phyloP scores from a whole-genome alignment of 352 stramenopile genomes.

The Pythium plurisporium region DNA sequence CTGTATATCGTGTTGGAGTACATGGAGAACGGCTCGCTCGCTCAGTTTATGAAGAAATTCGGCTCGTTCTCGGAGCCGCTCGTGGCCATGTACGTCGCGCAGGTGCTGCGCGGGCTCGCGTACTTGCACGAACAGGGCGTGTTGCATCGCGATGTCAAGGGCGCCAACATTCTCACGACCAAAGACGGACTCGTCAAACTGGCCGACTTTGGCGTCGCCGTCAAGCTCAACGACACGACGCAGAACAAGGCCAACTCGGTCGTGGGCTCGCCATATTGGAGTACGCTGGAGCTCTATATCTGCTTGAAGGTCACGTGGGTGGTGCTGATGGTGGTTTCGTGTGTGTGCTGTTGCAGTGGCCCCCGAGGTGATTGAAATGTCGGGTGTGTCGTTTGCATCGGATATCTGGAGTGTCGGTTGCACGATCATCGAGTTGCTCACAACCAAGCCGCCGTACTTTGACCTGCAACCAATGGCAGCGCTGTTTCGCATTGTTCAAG shows the following conservation, averaged over 20 bases:
- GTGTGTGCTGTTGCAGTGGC: constrained; percentile 64
- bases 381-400: constrained; percentile 86
- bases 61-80: constrained; percentile 88
- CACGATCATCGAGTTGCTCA: constrained; percentile 93
- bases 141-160: constrained; percentile 92
- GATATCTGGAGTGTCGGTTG: constrained; percentile 95
- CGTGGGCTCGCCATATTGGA: constrained; percentile 95
- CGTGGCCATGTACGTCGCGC: constrained; percentile 90
- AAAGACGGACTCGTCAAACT: constrained; percentile 91
- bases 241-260: constrained; percentile 85
- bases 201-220: constrained; percentile 91
- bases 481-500: constrained; percentile 92
- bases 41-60: constrained; percentile 93
- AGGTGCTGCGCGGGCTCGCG: constrained; percentile 86
- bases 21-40: constrained; percentile 93
- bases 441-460: constrained; percentile 92
- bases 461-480: constrained; percentile 88
- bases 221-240: constrained; percentile 81
- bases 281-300: constrained; percentile 26
- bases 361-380: constrained; percentile 95
- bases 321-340: neutral
- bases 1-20: constrained; percentile 90
- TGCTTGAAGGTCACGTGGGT: neutral
- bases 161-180: constrained; percentile 92
- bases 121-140: constrained; percentile 92